Percentiles rank a stretch among this genome's conserved stretches.
Evolutionary conservation across 768 basidiomycete genomes (phyloP).

Genomic region (Amanita pallidorosea): DNA sequence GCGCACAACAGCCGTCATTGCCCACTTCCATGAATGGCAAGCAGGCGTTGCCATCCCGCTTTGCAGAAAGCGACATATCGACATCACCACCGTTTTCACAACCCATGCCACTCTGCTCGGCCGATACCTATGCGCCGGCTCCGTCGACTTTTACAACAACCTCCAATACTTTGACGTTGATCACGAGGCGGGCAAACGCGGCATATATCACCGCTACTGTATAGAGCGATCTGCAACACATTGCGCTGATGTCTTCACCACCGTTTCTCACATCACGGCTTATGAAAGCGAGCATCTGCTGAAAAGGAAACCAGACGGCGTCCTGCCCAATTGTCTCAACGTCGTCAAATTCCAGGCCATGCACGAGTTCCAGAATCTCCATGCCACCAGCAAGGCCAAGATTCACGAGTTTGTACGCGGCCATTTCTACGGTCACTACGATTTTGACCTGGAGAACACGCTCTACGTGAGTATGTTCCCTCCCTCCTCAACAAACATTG

Average conservation of each 20-base stretch:
- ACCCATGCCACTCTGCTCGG: conserved; percentile 98
- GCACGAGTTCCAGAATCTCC: conserved; percentile 98
- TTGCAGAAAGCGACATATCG: conserved; percentile 92
- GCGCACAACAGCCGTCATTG: conserved; percentile 77
- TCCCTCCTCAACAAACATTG: neutral
- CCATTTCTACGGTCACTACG: conserved; percentile 96
- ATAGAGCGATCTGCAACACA: conserved; percentile 93
- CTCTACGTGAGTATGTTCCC: conserved; percentile 48
- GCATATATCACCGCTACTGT: conserved; percentile 97
- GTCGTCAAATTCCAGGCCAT: conserved; percentile 99
- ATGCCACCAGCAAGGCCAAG: conserved; percentile 89
- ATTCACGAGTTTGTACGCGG: conserved; percentile 97
- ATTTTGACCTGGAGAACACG: conserved; percentile 91
- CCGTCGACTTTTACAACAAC: conserved; percentile 99
- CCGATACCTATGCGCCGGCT: conserved; percentile 96
- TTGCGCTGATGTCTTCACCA: conserved; percentile 97
- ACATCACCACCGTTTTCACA: conserved; percentile 97
- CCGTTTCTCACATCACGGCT: conserved; percentile 95
- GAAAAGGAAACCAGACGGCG: conserved; percentile 96
- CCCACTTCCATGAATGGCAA: conserved; percentile 99
- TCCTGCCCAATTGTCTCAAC: conserved; percentile 94
- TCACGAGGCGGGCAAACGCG: conserved; percentile 97
- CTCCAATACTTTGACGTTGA: conserved; percentile 99
- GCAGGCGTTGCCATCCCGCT: conserved; percentile 92
- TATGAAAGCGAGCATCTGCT: conserved; percentile 94